These are phyloP conservation scores for Teratosphaeria nubilosa DNA, from an alignment of 2,329 filamentous ascomycete genomes.

Conservation along the genomic window DNA sequence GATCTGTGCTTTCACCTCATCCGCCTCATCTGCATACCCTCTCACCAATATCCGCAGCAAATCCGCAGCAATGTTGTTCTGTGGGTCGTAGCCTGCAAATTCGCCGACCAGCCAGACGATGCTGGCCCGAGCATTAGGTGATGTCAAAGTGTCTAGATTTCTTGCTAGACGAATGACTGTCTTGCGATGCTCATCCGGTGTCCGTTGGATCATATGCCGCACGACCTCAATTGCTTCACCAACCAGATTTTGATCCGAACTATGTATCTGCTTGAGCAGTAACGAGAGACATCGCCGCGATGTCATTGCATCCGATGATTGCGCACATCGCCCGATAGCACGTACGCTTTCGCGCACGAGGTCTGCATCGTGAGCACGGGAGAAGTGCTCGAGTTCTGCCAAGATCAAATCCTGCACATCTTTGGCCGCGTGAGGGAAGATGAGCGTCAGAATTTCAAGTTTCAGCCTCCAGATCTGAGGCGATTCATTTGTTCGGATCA, in stretches of 20 bases:
- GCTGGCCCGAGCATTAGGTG: slow-evolving; percentile 79
- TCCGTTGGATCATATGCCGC: slow-evolving; percentile 86
- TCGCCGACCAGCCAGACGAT: slow-evolving; percentile 98
- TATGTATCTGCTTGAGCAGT: slow-evolving; percentile 77
- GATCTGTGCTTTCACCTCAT: slow-evolving; percentile 82
- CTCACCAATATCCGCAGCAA: slow-evolving; percentile 81
- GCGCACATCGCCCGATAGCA: slow-evolving; percentile 87
- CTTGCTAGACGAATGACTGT: slow-evolving; percentile 85
- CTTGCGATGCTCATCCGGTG: slow-evolving; percentile 66
- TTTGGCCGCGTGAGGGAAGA: slow-evolving; percentile 71
- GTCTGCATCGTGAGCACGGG: slow-evolving; percentile 59
- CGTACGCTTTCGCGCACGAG: slow-evolving; percentile 82
- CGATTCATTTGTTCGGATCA: slow-evolving; percentile 70
- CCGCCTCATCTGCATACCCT: slow-evolving; percentile 72
- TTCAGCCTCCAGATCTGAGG: slow-evolving; percentile 83
- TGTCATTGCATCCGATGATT: slow-evolving; percentile 55
- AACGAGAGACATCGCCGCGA: slow-evolving; percentile 72
- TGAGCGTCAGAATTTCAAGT: slow-evolving; percentile 77
- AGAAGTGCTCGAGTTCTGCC: slow-evolving; percentile 90
- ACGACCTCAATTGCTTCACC: slow-evolving; percentile 93
- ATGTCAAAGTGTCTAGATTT: slow-evolving; percentile 79
- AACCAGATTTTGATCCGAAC: slow-evolving; percentile 74
- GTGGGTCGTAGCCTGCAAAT: slow-evolving; percentile 64
- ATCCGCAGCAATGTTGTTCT: slow-evolving; percentile 86
- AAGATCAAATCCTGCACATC: slow-evolving; percentile 78